Conservation (phyloP, 148 eudicot species). For the Heliosperma pusillum region DNA sequence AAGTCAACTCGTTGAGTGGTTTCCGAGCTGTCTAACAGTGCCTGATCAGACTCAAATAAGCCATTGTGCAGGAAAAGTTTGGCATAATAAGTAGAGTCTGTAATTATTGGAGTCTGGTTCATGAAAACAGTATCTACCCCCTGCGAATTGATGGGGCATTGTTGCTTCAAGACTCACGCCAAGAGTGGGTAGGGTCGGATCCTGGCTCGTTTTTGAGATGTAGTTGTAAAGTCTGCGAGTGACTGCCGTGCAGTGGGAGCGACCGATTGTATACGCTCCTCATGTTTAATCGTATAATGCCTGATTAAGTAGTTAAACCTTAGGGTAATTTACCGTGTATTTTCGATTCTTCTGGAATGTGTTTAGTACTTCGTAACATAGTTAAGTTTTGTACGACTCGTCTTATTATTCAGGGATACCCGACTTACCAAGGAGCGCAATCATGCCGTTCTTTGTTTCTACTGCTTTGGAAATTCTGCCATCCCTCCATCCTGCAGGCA, state of each 20-base stretch:
- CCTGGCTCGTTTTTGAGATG: constrained; percentile 14
- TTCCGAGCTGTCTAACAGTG: constrained; percentile 17
- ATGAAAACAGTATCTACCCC: constrained; percentile 18
- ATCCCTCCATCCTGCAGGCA: constrained; percentile 45
- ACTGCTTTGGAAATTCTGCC: constrained; percentile 38
- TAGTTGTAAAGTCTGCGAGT: constrained; percentile 34
- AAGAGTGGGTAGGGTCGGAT: constrained; percentile 27
- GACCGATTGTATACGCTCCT: constrained; percentile 39
- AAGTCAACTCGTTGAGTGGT: constrained; percentile 18
- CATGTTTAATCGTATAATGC: neutral
- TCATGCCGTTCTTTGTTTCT: constrained; percentile 39
- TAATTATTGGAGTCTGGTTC: constrained; percentile 21
- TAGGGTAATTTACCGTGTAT: no score
- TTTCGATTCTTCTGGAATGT: no score
- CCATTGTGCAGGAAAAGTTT: constrained; percentile 15
- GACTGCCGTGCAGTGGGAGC: constrained; percentile 35
- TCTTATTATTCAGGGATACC: neutral
- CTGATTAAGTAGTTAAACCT: no score
- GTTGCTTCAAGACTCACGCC: constrained; percentile 23
- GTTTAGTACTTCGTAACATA: no score
- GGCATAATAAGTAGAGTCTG: constrained; percentile 22
- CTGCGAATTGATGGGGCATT: constrained; percentile 26
- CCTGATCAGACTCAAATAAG: constrained; percentile 29
- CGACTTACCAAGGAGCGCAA: constrained; percentile 34
- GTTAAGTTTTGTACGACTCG: no score